These are phyloP conservation scores for Glarea lozoyensis DNA, from an alignment of 495 filamentous ascomycete species.

Conservation along the genomic window DNA sequence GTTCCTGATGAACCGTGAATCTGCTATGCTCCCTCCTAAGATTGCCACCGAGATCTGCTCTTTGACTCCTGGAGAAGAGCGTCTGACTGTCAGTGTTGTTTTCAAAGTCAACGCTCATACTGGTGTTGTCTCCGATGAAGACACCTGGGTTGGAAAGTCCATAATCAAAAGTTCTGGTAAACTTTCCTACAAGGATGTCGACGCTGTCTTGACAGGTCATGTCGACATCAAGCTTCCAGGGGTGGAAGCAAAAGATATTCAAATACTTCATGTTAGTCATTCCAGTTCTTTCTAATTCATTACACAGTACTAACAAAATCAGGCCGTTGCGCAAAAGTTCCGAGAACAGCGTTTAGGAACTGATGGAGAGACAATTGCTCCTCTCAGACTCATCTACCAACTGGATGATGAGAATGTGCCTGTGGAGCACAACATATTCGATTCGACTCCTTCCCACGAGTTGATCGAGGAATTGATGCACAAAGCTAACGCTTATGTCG, in stretches of 20 bases:
- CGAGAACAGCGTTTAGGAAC: constrained; percentile 77
- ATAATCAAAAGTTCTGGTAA: constrained; percentile 86
- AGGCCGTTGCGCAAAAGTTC: constrained; percentile 74
- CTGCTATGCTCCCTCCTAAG: constrained; percentile 81
- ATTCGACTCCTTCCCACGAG: constrained; percentile 81
- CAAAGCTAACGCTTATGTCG: constrained; percentile 83
- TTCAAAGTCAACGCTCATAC: constrained; percentile 76
- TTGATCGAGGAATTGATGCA: constrained; percentile 89
- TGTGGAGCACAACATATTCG: constrained; percentile 91
- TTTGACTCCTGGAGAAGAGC: constrained; percentile 73
- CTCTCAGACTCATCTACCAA: constrained; percentile 81
- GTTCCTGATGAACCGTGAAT: constrained; percentile 82
- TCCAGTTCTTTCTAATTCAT: not conserved
- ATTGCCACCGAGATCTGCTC: constrained; percentile 83
- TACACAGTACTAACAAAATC: constrained; percentile 23
- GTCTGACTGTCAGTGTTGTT: constrained; percentile 84
- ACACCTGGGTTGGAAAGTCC: constrained; percentile 89
- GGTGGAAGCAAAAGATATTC: constrained; percentile 60
- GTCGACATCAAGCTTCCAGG: constrained; percentile 48
- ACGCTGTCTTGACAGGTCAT: constrained; percentile 60
- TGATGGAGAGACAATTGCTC: constrained; percentile 65
- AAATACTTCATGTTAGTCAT: constrained; percentile 47
- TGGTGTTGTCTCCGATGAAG: constrained; percentile 68
- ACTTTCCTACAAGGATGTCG: constrained; percentile 75
- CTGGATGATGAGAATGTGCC: constrained; percentile 98